Conservation (phyloP, 768 basidiomycete genomes). For the Serendipita sp. region DNA sequence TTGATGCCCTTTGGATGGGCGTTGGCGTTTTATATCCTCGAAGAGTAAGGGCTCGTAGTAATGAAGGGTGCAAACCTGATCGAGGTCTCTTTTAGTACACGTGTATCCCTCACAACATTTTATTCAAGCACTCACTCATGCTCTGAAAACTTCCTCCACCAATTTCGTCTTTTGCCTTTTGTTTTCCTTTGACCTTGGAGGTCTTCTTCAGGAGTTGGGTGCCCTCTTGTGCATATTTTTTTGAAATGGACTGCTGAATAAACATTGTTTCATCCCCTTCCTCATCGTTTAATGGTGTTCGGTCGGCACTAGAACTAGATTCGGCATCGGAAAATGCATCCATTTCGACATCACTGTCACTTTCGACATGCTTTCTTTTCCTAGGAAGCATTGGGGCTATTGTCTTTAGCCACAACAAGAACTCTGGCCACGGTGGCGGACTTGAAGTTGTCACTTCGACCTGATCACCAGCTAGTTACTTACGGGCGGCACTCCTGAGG, state of each 20-base stretch:
- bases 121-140: constrained; percentile 50
- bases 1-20: constrained; percentile 82
- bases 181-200: constrained; percentile 38
- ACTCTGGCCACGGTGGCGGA: not conserved
- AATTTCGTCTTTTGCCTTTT: constrained; percentile 56
- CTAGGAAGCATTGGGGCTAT: not conserved
- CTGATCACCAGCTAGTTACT: not conserved
- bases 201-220: constrained; percentile 60
- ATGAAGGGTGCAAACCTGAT: constrained; percentile 62
- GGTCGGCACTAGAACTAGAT: not conserved
- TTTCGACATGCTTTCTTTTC: constrained; percentile 4
- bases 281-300: constrained; percentile 20
- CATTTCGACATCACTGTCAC: constrained; percentile 11
- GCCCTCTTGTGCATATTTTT: constrained; percentile 57
- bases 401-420: not conserved
- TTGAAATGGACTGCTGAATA: constrained; percentile 51
- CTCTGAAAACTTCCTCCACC: constrained; percentile 93
- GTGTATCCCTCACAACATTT: not conserved
- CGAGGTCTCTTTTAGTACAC: constrained; percentile 6
- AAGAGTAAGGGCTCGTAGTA: constrained; percentile 73
- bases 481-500: not conserved
- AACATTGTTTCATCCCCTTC: constrained; percentile 48
- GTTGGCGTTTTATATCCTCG: constrained; percentile 91
- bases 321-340: not conserved
- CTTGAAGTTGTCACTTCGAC: not conserved